Evolutionary conservation across 106 monocot genomes (phyloP), one percentile per base, ranked within the genome.

Genomic region (Allium cepa): DNA sequence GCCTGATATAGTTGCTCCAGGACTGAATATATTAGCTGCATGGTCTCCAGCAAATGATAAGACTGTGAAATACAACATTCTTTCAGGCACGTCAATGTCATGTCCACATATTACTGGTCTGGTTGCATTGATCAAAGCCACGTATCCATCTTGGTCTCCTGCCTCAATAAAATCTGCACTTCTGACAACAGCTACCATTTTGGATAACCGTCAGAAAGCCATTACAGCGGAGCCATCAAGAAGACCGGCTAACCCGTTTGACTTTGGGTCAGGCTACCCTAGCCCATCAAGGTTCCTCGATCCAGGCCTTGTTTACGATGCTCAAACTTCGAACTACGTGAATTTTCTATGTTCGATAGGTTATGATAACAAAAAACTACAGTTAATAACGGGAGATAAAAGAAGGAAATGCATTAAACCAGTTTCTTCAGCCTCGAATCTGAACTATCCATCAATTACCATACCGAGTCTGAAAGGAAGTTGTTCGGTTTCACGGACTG

Each of bases 81-180:
- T 86, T 45, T 97, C 96, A 26, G 96, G 96, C 48, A 97, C 92
- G 72, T 97, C 96, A 48, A 97, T 97, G 96, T 74, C 96, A 3
- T 97, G 92, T 69, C 96, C 96, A 17, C 96, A 97, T 80, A 84
- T 89, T 46, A 84, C 96, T 45, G 92, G 88, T n/a, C 74, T 92
- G 9, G 82, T 74, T 1, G 89, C 89, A 16, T 71, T 92, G 75
- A 71, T 97, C 52, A 97, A 92, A 78, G 74, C 88, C 47, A 81
- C 76, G 4, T 59, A 92, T 69, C 96, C 92, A 6, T 65, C 76
- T 7, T 97, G 96, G 96, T 88, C 88, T 73, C 96, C 96, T 52
- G 75, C 96, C 46, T 91, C 88, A 14, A 89, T 97, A 36, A 97
- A 87, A 63, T 97, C 96, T 57, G 88, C 92, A 27, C 53, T 97